Percentiles rank a stretch among this genome's conserved stretches.
These are phyloP conservation scores for Cyberlindnera xylosilytica DNA, from an alignment of 805 yeast genomes.

Conservation along the genomic window DNA sequence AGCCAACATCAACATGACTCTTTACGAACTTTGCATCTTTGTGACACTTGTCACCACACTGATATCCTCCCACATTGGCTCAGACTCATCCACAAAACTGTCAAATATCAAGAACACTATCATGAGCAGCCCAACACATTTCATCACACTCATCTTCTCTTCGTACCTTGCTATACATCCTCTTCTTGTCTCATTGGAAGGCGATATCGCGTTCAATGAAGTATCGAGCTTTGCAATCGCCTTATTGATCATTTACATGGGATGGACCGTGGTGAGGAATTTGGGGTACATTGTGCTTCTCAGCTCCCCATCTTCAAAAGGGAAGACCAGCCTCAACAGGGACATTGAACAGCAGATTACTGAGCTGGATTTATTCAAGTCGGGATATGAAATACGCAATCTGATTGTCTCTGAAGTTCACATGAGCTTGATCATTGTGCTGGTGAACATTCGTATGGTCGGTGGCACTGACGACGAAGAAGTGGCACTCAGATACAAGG, in stretches of 20 bases:
- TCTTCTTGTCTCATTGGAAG: constrained; percentile 22
- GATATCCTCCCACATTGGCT: constrained; percentile 28
- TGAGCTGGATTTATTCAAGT: constrained; percentile 48
- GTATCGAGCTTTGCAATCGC: constrained; percentile 45
- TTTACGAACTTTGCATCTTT: constrained; percentile 31
- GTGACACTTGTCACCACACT: constrained; percentile 30
- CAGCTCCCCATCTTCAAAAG: constrained; percentile 46
- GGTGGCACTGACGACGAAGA: constrained; percentile 79
- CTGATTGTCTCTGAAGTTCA: constrained; percentile 60
- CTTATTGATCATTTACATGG: constrained; percentile 41
- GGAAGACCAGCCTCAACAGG: constrained; percentile 34
- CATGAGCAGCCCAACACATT: constrained; percentile 31
- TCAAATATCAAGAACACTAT: constrained; percentile 17
- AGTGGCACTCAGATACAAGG: constrained; percentile 48
- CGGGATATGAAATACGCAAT: constrained; percentile 43
- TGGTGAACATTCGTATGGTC: constrained; percentile 52
- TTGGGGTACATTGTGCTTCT: constrained; percentile 52
- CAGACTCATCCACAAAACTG: constrained; percentile 1
- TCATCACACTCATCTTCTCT: constrained; percentile 43
- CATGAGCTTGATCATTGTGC: constrained; percentile 54
- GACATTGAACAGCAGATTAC: constrained; percentile 45
- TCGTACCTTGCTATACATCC: constrained; percentile 41
- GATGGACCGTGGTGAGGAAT: constrained; percentile 49
- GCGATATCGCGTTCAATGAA: constrained; percentile 35
- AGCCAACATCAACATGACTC: constrained; percentile 20